These are phyloP conservation scores for Lupinus albus DNA, from an alignment of 306 rosid species.

Conservation along the genomic window DNA sequence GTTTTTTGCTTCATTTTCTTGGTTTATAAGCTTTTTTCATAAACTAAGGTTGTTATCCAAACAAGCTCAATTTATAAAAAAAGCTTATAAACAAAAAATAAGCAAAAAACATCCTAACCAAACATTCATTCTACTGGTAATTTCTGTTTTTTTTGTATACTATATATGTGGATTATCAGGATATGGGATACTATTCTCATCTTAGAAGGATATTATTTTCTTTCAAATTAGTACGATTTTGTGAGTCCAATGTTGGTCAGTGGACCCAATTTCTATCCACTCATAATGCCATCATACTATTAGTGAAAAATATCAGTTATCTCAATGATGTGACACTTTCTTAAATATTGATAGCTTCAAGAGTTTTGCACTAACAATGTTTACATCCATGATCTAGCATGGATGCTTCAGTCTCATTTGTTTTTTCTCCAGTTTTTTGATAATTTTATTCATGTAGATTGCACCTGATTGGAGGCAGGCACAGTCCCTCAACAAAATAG, in stretches of 20 bases:
- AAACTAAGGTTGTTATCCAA: too few species aligned
- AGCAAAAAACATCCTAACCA: too few species aligned
- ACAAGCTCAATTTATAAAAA: too few species aligned
- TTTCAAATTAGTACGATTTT: constrained; percentile 1
- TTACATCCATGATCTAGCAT: constrained; percentile 3
- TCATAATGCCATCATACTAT: not conserved
- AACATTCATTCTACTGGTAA: too few species aligned
- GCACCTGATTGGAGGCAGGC: constrained; percentile 98
- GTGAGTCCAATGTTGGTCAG: not conserved
- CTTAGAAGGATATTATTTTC: not conserved
- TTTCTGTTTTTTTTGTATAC: not conserved
- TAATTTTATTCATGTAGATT: constrained; percentile 58
- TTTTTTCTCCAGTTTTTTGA: not conserved
- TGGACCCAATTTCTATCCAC: constrained; percentile 17
- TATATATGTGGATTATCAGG: not conserved
- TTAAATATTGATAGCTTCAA: constrained; percentile 22
- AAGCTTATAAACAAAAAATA: too few species aligned
- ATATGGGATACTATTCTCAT: constrained; percentile 16
- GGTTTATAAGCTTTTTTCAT: too few species aligned
- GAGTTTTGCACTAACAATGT: not conserved
- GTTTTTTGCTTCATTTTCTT: too few species aligned
- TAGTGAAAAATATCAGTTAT: not conserved
- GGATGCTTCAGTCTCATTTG: constrained; percentile 17
- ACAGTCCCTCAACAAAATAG: constrained; percentile 58
- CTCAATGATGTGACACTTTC: constrained; percentile 22